These are phyloP conservation scores for Trichoderma sp. DNA, from an alignment of 2,329 filamentous ascomycete species.

Conservation along the genomic window DNA sequence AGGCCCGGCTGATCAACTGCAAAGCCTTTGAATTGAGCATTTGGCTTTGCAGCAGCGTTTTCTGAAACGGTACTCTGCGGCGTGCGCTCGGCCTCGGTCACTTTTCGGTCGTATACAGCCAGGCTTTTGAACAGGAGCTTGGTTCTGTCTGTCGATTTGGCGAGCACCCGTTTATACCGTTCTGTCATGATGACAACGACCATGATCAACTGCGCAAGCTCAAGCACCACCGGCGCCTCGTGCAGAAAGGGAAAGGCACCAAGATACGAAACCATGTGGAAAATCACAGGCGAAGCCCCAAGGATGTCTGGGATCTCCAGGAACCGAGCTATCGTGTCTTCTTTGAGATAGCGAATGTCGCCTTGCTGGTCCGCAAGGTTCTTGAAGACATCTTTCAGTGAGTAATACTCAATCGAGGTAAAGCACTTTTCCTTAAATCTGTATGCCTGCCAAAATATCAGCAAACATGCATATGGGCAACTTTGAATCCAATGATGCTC, in stretches of 20 bases:
- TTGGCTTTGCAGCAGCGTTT: not conserved
- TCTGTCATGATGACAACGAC: constrained; percentile 71
- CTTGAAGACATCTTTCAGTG: constrained; percentile 69
- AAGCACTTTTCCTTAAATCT: constrained; percentile 69
- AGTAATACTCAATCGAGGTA: constrained; percentile 68
- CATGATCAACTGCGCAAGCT: constrained; percentile 68
- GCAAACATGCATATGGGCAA: not conserved
- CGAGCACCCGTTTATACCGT: constrained; percentile 62
- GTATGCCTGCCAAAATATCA: constrained; percentile 44
- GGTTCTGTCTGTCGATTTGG: constrained; percentile 54
- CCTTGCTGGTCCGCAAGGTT: constrained; percentile 64
- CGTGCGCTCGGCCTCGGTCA: constrained; percentile 34
- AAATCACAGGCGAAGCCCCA: constrained; percentile 64
- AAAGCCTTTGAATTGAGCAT: constrained; percentile 39
- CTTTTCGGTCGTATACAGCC: constrained; percentile 65
- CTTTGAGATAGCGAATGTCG: constrained; percentile 63
- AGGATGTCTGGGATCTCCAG: constrained; percentile 71
- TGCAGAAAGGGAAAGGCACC: constrained; percentile 71
- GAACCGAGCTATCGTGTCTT: constrained; percentile 66
- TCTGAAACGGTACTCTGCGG: not conserved
- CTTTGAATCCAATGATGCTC: constrained; percentile 25
- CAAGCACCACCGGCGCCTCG: constrained; percentile 67
- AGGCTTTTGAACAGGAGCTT: constrained; percentile 69
- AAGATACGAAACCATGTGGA: constrained; percentile 68
- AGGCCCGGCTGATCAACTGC: constrained; percentile 45